Percentiles rank a stretch among this genome's conserved stretches.
Evolutionary conservation across 495 filamentous ascomycete genomes (phyloP).

Genomic region (Penicillium soppii): DNA sequence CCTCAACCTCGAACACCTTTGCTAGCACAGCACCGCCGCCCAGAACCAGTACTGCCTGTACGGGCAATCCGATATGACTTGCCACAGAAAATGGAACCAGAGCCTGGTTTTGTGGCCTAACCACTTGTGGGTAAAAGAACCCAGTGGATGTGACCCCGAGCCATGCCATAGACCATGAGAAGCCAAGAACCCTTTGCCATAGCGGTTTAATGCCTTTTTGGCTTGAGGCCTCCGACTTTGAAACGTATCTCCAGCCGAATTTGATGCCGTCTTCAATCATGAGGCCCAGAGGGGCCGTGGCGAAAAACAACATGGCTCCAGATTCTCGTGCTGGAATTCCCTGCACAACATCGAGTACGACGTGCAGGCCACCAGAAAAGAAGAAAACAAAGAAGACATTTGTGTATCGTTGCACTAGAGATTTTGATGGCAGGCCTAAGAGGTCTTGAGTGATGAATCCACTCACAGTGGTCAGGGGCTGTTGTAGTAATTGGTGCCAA

Average conservation of each 20-base stretch:
- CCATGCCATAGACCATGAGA: conserved; percentile 18
- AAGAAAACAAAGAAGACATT: conserved; percentile 33
- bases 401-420: conserved; percentile 25
- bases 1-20: conserved; percentile 14
- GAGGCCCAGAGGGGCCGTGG: conserved; percentile 27
- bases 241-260: conserved; percentile 7
- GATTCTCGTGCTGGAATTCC: conserved; percentile 23
- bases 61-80: conserved; percentile 5
- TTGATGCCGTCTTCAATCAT: conserved; percentile 30
- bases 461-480: conserved; percentile 26
- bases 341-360: conserved; percentile 26
- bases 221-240: background rate
- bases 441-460: conserved; percentile 21
- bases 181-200: conserved; percentile 14
- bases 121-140: conserved; percentile 21
- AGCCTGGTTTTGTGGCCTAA: conserved; percentile 16
- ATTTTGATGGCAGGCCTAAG: conserved; percentile 19
- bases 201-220: background rate
- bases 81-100: conserved; percentile 19
- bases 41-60: conserved; percentile 2
- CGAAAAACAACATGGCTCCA: conserved; percentile 32
- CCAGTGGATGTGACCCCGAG: conserved; percentile 19
- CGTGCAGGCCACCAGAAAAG: conserved; percentile 32
- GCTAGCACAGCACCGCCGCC: conserved; percentile 6
- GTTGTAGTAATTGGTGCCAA: conserved; percentile 42